These are phyloP conservation scores for Collybia nuda DNA, from an alignment of 768 basidiomycete species.

Conservation along the genomic window DNA sequence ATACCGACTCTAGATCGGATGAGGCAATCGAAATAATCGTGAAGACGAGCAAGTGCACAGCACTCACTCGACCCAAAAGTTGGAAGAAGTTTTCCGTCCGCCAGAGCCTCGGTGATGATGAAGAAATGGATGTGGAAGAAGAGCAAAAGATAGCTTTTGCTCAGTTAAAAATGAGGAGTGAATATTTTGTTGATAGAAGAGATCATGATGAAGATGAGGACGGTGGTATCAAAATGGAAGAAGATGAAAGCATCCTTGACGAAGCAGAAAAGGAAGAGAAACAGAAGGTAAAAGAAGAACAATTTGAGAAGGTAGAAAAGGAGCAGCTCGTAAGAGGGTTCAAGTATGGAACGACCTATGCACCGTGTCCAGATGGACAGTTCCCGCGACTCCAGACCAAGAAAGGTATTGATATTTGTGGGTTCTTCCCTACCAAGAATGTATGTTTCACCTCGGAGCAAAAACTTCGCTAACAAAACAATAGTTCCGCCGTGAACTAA, in stretches of 20 bases:
- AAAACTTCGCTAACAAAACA: neutral
- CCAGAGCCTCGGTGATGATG: constrained; percentile 29
- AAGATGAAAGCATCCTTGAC: constrained; percentile 27
- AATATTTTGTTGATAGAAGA: constrained; percentile 56
- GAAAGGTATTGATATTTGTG: constrained; percentile 86
- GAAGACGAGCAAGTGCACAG: constrained; percentile 80
- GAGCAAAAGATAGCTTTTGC: constrained; percentile 34
- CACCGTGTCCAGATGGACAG: constrained; percentile 82
- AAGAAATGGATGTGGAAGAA: constrained; percentile 32
- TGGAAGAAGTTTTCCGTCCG: constrained; percentile 76
- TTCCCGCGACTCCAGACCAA: constrained; percentile 72
- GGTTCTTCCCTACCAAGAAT: constrained; percentile 71
- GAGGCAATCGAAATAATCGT: constrained; percentile 76
- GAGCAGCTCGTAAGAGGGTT: constrained; percentile 80
- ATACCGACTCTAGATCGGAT: constrained; percentile 60
- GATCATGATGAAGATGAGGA: constrained; percentile 38
- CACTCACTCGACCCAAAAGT: constrained; percentile 62
- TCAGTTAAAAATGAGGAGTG: constrained; percentile 46
- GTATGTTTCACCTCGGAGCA: constrained; percentile 36
- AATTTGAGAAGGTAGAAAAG: constrained; percentile 63
- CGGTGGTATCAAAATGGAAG: constrained; percentile 40
- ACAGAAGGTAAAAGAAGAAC: constrained; percentile 32
- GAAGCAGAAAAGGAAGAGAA: constrained; percentile 23
- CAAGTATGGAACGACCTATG: constrained; percentile 89
- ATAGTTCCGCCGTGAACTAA: constrained; percentile 80